A percentile compares a stretch with the other conserved stretches of the same genome.
Conservation (phyloP, 257 asterid species). For the Coffea canephora region DNA sequence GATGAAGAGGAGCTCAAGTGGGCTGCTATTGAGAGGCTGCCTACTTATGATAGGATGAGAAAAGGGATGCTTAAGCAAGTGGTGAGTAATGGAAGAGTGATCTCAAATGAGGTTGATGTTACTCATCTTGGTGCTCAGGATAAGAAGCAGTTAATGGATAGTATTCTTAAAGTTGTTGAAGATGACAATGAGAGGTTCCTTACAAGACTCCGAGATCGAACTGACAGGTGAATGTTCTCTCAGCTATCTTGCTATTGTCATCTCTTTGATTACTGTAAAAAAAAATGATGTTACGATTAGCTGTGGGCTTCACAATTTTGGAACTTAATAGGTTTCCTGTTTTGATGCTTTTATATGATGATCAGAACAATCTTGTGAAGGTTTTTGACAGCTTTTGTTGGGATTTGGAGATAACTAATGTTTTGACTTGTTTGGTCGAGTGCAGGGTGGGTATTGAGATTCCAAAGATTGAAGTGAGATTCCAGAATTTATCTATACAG, state of each 20-base stretch:
- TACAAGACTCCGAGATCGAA: conserved; percentile 58
- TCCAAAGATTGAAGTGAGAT: conserved; percentile 83
- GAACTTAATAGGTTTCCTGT: background rate
- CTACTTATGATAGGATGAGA: conserved; percentile 69
- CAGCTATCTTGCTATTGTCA: background rate
- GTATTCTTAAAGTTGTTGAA: conserved; percentile 63
- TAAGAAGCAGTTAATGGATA: conserved; percentile 61
- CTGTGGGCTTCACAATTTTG: background rate
- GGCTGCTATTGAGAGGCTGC: conserved; percentile 92
- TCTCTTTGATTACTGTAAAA: background rate
- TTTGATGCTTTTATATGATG: background rate
- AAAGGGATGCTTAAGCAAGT: conserved; percentile 67
- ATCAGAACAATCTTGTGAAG: background rate
- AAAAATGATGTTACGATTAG: background rate
- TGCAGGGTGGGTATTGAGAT: conserved; percentile 81
- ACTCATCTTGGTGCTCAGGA: conserved; percentile 58
- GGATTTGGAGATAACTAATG: background rate
- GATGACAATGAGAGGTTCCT: conserved; percentile 71
- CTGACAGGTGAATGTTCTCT: conserved; percentile 51
- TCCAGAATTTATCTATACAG: conserved; percentile 56
- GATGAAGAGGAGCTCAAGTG: conserved; percentile 82
- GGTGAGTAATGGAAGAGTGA: conserved; percentile 47
- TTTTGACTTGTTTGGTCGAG: background rate
- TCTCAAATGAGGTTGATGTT: conserved; percentile 56
- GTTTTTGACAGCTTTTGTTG: background rate